A percentile compares a stretch with the other conserved stretches of the same genome.
Evolutionary conservation across 2,329 filamentous ascomycete species (phyloP).

Genomic region (Pseudocercospora fijiensis): DNA sequence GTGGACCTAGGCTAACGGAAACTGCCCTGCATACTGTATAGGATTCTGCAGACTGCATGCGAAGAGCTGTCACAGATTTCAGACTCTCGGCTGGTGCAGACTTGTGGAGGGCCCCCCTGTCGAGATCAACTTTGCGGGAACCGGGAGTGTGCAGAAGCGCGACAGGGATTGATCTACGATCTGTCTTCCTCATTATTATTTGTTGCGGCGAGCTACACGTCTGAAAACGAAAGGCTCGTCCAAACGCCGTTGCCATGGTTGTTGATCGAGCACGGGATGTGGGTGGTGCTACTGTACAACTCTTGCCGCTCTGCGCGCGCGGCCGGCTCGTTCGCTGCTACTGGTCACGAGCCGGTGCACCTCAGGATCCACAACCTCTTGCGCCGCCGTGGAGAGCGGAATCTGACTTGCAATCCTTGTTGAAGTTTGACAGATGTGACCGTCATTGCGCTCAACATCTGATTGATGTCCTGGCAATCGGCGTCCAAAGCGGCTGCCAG

Average conservation of each 20-base stretch:
- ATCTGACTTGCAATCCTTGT: conserved; percentile 3
- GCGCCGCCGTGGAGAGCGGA: conserved; percentile 6
- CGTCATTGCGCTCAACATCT: background rate
- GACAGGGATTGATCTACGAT: conserved; percentile 5
- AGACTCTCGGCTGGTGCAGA: background rate
- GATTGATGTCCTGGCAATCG: conserved; percentile 18
- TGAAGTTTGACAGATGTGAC: conserved; percentile 10
- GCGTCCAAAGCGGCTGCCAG: conserved; percentile 14
- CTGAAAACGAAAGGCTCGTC: background rate
- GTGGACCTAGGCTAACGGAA: no score
- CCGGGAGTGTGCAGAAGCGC: conserved; percentile 1
- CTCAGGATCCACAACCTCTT: conserved; percentile 2
- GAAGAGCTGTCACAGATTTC: background rate
- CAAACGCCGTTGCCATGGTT: background rate
- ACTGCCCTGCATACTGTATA: no score
- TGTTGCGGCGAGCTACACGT: background rate
- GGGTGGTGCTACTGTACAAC: background rate
- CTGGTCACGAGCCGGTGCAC: background rate
- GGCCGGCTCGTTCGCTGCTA: background rate
- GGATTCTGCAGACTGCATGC: no score
- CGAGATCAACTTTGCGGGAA: background rate
- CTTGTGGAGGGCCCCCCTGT: background rate
- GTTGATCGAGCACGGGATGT: background rate
- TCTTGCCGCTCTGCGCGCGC: background rate
- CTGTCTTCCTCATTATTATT: background rate